phyloP scores from a whole-genome alignment of 352 stramenopile species.

The Plasmopara viticola region DNA sequence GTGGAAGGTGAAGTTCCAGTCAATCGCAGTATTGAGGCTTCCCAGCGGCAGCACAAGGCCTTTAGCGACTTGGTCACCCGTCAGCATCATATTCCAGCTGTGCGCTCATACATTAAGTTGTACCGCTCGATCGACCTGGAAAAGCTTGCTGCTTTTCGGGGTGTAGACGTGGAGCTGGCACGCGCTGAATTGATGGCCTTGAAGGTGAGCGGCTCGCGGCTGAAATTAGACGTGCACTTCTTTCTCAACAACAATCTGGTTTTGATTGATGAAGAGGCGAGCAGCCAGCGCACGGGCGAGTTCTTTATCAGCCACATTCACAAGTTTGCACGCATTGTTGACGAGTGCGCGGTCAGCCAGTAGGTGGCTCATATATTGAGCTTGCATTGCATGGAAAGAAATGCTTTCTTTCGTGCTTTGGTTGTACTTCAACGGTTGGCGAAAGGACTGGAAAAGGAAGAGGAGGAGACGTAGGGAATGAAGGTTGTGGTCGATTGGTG shows the following conservation, averaged over 20 bases:
- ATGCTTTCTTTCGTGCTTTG: constrained; percentile 12
- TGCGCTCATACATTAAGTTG: constrained; percentile 94
- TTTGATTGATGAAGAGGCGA: constrained; percentile 78
- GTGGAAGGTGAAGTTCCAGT: constrained; percentile 40
- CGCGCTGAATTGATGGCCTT: constrained; percentile 75
- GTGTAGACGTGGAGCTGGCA: constrained; percentile 60
- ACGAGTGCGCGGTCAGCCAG: constrained; percentile 64
- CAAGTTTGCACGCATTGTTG: constrained; percentile 80
- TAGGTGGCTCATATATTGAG: constrained; percentile 14
- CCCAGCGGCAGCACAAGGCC: constrained; percentile 69
- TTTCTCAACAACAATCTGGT: constrained; percentile 73
- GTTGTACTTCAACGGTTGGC: constrained; percentile 9
- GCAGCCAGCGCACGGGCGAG: constrained; percentile 81
- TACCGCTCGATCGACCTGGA: constrained; percentile 94
- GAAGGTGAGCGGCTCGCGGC: constrained; percentile 56
- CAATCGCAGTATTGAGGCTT: constrained; percentile 57
- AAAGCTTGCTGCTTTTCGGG: constrained; percentile 92
- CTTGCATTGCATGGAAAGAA: constrained; percentile 17
- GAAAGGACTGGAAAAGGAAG: constrained; percentile 20
- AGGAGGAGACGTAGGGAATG: constrained; percentile 20
- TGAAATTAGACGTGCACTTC: constrained; percentile 81
- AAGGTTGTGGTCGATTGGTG: neutral
- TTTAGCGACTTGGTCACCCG: constrained; percentile 89
- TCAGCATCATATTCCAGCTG: constrained; percentile 84
- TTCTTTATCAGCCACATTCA: constrained; percentile 90